Percentiles rank a stretch among this genome's conserved stretches.
phyloP scores from a whole-genome alignment of 805 yeast species.

The Lachancea thermotolerans region DNA sequence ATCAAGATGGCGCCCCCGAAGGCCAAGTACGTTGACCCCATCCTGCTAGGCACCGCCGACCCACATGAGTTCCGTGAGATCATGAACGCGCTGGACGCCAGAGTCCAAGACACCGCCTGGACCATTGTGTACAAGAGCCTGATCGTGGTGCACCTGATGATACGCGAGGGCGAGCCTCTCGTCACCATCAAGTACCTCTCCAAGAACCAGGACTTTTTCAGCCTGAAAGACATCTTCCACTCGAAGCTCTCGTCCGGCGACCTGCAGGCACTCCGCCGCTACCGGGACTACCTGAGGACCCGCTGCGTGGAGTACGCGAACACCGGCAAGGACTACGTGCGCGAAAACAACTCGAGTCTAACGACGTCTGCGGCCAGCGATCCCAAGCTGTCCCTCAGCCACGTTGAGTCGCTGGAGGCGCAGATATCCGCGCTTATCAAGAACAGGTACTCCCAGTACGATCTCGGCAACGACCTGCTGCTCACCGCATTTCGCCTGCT shows the following conservation, averaged over 20 bases:
- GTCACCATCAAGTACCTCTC: constrained; percentile 59
- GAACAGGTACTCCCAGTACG: constrained; percentile 71
- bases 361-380: constrained; percentile 61
- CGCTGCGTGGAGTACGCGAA: constrained; percentile 64
- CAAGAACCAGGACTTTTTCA: constrained; percentile 45
- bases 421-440: constrained; percentile 72
- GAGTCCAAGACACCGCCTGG: constrained; percentile 82
- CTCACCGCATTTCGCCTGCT: constrained; percentile 80
- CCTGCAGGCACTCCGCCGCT: constrained; percentile 51
- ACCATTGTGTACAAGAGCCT: constrained; percentile 82
- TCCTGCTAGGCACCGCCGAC: constrained; percentile 44
- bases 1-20: constrained; percentile 94
- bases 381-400: constrained; percentile 68
- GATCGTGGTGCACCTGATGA: constrained; percentile 81
- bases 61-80: constrained; percentile 53
- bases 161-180: constrained; percentile 82
- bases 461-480: constrained; percentile 76
- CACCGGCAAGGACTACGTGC: constrained; percentile 68
- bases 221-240: constrained; percentile 32
- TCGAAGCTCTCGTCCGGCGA: constrained; percentile 39
- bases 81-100: constrained; percentile 51
- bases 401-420: constrained; percentile 75
- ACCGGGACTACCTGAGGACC: constrained; percentile 61
- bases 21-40: constrained; percentile 91
- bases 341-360: constrained; percentile 51